A percentile compares a stretch with the other conserved stretches of the same genome.
These are phyloP conservation scores for Lineolata rhizophorae DNA, from an alignment of 495 filamentous ascomycete genomes.

Conservation along the genomic window DNA sequence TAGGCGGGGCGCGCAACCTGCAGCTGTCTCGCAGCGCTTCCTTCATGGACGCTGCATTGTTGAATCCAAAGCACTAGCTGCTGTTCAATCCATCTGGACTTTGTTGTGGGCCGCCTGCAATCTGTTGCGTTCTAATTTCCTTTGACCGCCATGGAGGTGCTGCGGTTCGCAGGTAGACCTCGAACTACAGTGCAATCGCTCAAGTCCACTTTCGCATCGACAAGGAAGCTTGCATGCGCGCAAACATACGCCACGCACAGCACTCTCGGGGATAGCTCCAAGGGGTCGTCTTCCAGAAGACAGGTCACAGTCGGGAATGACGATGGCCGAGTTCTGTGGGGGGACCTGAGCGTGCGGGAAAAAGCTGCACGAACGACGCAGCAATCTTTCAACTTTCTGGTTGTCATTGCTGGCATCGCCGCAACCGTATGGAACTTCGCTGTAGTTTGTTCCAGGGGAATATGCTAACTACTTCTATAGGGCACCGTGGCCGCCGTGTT, in stretches of 20 bases:
- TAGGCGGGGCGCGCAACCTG: no score
- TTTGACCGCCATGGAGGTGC: no score
- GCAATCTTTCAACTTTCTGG: constrained; percentile 67
- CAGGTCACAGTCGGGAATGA: constrained; percentile 59
- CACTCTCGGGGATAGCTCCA: constrained; percentile 9
- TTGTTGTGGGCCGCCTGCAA: no score
- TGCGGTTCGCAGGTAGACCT: no score
- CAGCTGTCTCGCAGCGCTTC: no score
- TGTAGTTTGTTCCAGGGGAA: neutral
- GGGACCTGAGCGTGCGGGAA: constrained; percentile 45
- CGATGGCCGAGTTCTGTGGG: constrained; percentile 61
- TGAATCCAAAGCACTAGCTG: no score
- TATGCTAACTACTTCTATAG: constrained; percentile 19
- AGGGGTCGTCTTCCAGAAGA: constrained; percentile 5
- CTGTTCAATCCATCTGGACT: no score
- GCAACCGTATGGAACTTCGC: constrained; percentile 36
- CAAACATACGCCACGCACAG: constrained; percentile 30
- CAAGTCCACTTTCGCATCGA: no score
- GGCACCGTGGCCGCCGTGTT: constrained; percentile 56
- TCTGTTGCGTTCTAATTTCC: no score
- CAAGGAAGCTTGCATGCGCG: no score
- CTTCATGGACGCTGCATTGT: no score
- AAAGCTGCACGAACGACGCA: constrained; percentile 75
- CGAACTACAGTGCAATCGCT: no score
- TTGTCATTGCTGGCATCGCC: constrained; percentile 52